Conservation (phyloP, 805 yeast genomes). For the Candida tibetensis region DNA sequence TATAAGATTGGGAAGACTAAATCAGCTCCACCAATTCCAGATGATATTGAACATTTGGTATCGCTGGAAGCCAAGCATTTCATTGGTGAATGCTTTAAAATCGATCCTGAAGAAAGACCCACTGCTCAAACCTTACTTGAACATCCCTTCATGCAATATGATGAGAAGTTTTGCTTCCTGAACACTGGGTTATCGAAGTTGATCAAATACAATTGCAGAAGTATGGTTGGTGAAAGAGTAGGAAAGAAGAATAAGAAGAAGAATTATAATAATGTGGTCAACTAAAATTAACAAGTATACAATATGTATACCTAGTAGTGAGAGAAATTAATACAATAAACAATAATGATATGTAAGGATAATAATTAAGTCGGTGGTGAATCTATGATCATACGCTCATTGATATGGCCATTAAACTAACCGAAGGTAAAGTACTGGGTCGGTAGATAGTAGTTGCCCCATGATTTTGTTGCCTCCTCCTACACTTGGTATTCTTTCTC, state of each 20-base stretch:
- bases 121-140: slow-evolving; percentile 67
- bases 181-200: slow-evolving; percentile 54
- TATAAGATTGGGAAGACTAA: slow-evolving; percentile 82
- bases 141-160: slow-evolving; percentile 50
- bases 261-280: too few relatives aligned
- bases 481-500: too few relatives aligned
- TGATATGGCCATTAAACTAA: too few relatives aligned
- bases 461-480: too few relatives aligned
- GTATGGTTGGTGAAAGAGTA: slow-evolving; percentile 2
- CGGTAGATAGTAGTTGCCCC: too few relatives aligned
- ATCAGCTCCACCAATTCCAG: slow-evolving; percentile 93
- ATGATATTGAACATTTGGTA: slow-evolving; percentile 69
- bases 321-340: too few relatives aligned
- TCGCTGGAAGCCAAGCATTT: slow-evolving; percentile 67
- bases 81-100: slow-evolving; percentile 67
- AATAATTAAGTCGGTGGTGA: too few relatives aligned
- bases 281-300: too few relatives aligned
- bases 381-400: too few relatives aligned
- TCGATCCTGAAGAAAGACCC: slow-evolving; percentile 81
- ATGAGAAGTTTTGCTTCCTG: slow-evolving; percentile 46
- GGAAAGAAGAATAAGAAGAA: not conserved
- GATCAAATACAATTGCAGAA: slow-evolving; percentile 38
- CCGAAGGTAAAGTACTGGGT: too few relatives aligned
- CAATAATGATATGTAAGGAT: too few relatives aligned
- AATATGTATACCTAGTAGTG: too few relatives aligned